phyloP scores from a whole-genome alignment of 805 yeast genomes.

The Yarrowia bubula region DNA sequence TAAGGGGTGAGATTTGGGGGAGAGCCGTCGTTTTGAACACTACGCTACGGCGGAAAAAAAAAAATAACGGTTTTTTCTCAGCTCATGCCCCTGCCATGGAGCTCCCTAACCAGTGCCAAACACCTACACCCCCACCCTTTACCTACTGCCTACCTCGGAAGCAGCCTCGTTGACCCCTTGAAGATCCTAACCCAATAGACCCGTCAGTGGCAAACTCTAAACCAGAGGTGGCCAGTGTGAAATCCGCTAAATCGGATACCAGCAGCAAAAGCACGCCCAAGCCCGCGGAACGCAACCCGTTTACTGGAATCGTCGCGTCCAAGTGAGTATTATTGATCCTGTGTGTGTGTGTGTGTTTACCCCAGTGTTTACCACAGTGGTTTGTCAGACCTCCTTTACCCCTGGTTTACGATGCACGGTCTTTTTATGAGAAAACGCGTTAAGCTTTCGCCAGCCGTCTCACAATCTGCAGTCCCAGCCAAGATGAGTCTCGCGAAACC shows the following conservation, averaged over 20 bases:
- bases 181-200: conserved; percentile 25
- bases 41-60: background rate
- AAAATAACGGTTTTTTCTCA: background rate
- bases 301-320: background rate
- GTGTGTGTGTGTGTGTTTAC: background rate
- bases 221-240: conserved; percentile 6
- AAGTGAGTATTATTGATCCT: background rate
- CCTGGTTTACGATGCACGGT: conserved; percentile 21
- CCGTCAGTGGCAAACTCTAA: conserved; percentile 12
- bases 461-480: conserved; percentile 20
- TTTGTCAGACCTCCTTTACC: conserved; percentile 2
- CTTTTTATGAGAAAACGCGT: conserved; percentile 21
- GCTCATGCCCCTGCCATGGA: background rate
- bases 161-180: conserved; percentile 23
- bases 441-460: conserved; percentile 26
- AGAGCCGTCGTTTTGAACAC: background rate
- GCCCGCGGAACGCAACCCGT: background rate
- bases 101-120: too few species aligned
- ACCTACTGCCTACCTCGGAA: background rate
- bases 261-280: background rate
- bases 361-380: background rate
- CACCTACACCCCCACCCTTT: background rate
- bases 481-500: conserved; percentile 18
- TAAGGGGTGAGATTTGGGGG: conserved; percentile 12
- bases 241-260: conserved; percentile 12